Evolutionary conservation across 305 asterid genomes (phyloP).

Genomic region (Rubia tinctorum): DNA sequence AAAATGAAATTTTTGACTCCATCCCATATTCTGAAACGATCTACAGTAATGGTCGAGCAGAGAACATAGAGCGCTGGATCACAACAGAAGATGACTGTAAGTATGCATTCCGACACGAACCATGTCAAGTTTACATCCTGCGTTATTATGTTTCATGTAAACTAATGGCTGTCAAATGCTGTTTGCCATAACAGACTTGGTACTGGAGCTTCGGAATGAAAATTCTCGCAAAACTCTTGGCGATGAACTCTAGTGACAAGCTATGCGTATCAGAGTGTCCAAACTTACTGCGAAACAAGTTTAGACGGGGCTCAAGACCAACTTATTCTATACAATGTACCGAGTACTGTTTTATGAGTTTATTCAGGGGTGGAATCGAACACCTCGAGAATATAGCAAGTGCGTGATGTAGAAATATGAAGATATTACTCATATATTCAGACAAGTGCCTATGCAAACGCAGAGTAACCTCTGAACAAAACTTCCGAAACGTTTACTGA

Average conservation of each 20-base stretch:
- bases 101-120: constrained; percentile 10
- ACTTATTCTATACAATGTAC: not conserved
- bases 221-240: constrained; percentile 2
- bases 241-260: not conserved
- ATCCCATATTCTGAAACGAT: constrained; percentile 13
- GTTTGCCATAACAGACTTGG: too few species aligned
- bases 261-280: not conserved
- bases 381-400: too few species aligned
- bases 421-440: too few species aligned
- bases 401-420: too few species aligned
- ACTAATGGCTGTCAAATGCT: not conserved
- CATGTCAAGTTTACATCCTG: not conserved
- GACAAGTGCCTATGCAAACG: not conserved
- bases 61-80: constrained; percentile 36
- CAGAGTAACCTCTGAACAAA: not conserved
- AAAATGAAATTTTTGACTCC: not conserved
- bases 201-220: constrained; percentile 36
- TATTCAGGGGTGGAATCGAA: too few species aligned
- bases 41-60: not conserved
- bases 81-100: constrained; percentile 35
- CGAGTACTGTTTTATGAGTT: too few species aligned
- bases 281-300: too few species aligned
- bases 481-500: not conserved
- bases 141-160: not conserved
- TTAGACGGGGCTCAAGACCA: too few species aligned